phyloP scores from a whole-genome alignment of 495 filamentous ascomycete species.

The Glutinoglossum americanum region DNA sequence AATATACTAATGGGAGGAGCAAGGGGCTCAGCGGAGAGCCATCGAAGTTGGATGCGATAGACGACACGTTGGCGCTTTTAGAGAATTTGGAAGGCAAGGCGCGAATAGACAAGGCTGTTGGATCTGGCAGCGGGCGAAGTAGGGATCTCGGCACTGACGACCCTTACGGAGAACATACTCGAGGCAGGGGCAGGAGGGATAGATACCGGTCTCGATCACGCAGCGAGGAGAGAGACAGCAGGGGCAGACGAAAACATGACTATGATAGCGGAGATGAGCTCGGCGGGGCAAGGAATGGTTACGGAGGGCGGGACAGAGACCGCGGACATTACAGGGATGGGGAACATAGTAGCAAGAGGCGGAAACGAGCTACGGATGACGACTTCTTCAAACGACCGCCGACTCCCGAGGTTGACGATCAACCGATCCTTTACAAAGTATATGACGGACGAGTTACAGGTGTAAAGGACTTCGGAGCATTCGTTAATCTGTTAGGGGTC shows the following conservation, averaged over 20 bases:
- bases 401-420: conserved; percentile 57
- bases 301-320: conserved; percentile 14
- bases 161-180: conserved; percentile 26
- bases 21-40: conserved; percentile 13
- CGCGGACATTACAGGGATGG: conserved; percentile 17
- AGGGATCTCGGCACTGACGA: conserved; percentile 43
- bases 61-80: conserved; percentile 82
- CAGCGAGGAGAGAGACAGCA: conserved; percentile 22
- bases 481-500: conserved; percentile 79
- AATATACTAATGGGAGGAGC: conserved; percentile 3
- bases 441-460: conserved; percentile 82
- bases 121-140: conserved; percentile 39
- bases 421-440: conserved; percentile 63
- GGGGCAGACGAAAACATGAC: conserved; percentile 27
- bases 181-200: conserved; percentile 23
- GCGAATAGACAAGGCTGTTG: conserved; percentile 20
- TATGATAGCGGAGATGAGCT: conserved; percentile 36
- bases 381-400: conserved; percentile 49
- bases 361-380: conserved; percentile 31
- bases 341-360: conserved; percentile 12
- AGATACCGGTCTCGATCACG: conserved; percentile 33
- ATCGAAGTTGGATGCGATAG: conserved; percentile 40
- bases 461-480: conserved; percentile 86
- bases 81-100: conserved; percentile 65
- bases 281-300: conserved; percentile 26